Evolutionary conservation across 2,329 filamentous ascomycete genomes (phyloP).

Genomic region (Exophiala viscosa): DNA sequence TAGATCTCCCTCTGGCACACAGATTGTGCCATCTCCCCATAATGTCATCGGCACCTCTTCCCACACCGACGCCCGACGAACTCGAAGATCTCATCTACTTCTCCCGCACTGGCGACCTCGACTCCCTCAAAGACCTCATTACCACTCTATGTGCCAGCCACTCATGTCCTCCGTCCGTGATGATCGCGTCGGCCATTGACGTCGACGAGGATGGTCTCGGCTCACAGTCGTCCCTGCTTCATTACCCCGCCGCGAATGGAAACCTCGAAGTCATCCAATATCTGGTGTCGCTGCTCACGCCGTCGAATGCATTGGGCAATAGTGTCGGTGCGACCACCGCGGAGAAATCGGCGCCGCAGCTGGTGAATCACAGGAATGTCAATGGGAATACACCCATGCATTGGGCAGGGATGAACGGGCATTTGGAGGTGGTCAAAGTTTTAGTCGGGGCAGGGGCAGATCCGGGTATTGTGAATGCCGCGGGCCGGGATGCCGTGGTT

Average conservation of each 20-base stretch:
- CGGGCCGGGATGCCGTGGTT: constrained; percentile 73
- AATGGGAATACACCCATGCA: constrained; percentile 89
- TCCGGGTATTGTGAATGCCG: constrained; percentile 72
- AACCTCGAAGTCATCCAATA: constrained; percentile 60
- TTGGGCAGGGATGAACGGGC: constrained; percentile 89
- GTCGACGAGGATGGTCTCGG: constrained; percentile 60
- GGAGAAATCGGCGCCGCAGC: constrained; percentile 11
- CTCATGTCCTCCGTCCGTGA: constrained; percentile 55
- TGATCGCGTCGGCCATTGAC: constrained; percentile 69
- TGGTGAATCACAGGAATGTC: constrained; percentile 60
- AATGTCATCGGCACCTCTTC: constrained; percentile 8
- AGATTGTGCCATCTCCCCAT: neutral
- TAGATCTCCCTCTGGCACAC: neutral
- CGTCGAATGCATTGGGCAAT: neutral
- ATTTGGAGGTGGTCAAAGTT: constrained; percentile 72
- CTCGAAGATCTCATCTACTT: constrained; percentile 89
- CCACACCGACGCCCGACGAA: constrained; percentile 20
- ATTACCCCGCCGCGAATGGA: constrained; percentile 92
- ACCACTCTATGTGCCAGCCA: constrained; percentile 60
- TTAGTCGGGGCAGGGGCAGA: constrained; percentile 74
- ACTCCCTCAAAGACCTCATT: constrained; percentile 62
- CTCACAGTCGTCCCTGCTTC: constrained; percentile 55
- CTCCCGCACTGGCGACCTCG: constrained; percentile 70
- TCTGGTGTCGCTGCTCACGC: constrained; percentile 20
- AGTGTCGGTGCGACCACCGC: constrained; percentile 33